Evolutionary conservation across 306 rosid genomes (phyloP).

Genomic region (Prunus campanulata): DNA sequence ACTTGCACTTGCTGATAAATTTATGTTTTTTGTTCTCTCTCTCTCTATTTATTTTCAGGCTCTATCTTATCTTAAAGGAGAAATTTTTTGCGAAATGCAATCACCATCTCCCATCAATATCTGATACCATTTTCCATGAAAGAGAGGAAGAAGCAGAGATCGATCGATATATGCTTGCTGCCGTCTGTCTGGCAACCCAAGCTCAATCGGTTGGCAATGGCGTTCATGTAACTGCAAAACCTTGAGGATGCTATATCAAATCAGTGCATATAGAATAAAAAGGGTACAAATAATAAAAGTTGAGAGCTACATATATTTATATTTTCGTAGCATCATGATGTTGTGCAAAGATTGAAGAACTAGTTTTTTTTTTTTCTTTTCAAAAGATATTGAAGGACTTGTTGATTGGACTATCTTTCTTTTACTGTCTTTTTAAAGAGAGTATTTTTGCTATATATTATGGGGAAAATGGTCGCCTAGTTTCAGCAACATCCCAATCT

Average conservation of each 20-base stretch:
- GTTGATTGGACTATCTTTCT: too few species aligned
- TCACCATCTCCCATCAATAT: conserved; percentile 17
- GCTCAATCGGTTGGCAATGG: neutral
- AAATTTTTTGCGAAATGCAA: conserved; percentile 14
- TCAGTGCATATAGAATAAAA: too few species aligned
- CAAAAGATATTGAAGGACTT: neutral
- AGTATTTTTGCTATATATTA: neutral
- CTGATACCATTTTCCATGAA: neutral
- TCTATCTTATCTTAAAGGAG: conserved; percentile 21
- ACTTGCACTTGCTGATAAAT: neutral
- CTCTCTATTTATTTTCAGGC: neutral
- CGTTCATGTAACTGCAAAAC: too few species aligned
- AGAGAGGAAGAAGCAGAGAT: neutral
- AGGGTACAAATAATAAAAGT: too few species aligned
- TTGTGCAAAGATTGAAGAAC: too few species aligned
- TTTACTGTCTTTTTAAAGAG: neutral
- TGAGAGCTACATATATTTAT: too few species aligned
- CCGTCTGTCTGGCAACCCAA: neutral
- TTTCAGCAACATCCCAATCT: neutral
- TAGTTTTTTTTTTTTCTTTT: neutral
- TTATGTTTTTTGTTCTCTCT: too few species aligned
- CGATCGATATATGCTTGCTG: neutral
- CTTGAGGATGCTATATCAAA: too few species aligned
- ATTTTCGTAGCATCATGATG: too few species aligned
- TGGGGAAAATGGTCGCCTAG: neutral